Conservation (phyloP, 2,329 filamentous ascomycete genomes). For the Helicocarpus griseus region DNA sequence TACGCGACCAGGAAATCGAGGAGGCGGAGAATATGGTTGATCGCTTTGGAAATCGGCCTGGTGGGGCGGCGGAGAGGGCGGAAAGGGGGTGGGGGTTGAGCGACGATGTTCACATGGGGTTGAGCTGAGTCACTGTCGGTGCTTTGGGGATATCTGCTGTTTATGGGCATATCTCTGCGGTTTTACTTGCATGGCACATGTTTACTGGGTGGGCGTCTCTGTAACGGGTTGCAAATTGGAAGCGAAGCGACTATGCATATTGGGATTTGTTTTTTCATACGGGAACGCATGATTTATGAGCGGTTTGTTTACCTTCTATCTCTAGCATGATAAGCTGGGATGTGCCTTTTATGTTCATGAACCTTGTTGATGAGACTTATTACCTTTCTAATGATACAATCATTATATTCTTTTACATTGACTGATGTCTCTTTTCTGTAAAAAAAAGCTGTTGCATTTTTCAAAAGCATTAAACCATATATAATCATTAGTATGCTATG, state of each 20-base stretch:
- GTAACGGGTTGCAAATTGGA: too few relatives aligned
- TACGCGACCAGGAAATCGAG: slow-evolving; percentile 29
- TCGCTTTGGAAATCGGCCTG: slow-evolving; percentile 45
- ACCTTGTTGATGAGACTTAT: too few relatives aligned
- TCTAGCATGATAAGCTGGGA: background rate
- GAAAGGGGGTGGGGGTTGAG: slow-evolving; percentile 62
- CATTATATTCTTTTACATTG: too few relatives aligned
- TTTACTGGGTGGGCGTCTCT: too few relatives aligned
- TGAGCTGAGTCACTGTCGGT: too few relatives aligned
- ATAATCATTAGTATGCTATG: background rate
- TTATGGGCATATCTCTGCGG: too few relatives aligned
- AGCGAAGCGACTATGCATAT: background rate
- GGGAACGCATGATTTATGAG: background rate
- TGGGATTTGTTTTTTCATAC: background rate
- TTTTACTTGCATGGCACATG: too few relatives aligned
- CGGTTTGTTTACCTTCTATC: background rate
- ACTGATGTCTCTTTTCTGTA: too few relatives aligned
- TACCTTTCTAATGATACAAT: too few relatives aligned
- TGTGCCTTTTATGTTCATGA: background rate
- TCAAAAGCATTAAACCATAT: too few relatives aligned
- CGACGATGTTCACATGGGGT: slow-evolving; percentile 73
- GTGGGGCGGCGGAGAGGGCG: slow-evolving; percentile 42
- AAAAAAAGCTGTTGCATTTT: too few relatives aligned
- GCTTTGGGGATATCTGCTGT: too few relatives aligned
- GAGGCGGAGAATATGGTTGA: slow-evolving; percentile 40